phyloP scores from a whole-genome alignment of 2,329 filamentous ascomycete genomes.

The Polytolypa hystricis region DNA sequence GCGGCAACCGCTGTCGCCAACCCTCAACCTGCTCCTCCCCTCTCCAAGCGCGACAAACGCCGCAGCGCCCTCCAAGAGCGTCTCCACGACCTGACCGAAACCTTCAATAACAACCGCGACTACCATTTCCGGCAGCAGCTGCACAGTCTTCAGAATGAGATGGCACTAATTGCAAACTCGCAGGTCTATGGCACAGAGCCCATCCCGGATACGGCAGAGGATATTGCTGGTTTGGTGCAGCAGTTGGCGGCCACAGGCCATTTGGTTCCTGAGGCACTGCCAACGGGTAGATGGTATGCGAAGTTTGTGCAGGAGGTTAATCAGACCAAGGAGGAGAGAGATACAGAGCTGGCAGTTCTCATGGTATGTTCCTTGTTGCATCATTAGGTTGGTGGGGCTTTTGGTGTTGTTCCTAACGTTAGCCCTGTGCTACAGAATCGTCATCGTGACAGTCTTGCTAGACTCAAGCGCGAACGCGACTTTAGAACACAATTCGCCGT shows the following conservation, averaged over 20 bases:
- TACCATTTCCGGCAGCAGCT: constrained; percentile 79
- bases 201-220: constrained; percentile 53
- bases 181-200: constrained; percentile 66
- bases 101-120: constrained; percentile 72
- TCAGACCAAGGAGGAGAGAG: constrained; percentile 74
- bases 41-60: constrained; percentile 83
- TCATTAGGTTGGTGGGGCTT: neutral
- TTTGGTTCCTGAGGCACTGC: constrained; percentile 57
- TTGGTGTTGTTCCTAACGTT: neutral
- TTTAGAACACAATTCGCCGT: constrained; percentile 52
- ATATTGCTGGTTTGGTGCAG: constrained; percentile 53
- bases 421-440: constrained; percentile 37
- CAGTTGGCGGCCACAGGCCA: constrained; percentile 45
- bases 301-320: constrained; percentile 81
- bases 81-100: constrained; percentile 61
- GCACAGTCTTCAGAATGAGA: constrained; percentile 83
- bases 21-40: constrained; percentile 13
- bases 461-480: constrained; percentile 45
- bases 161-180: constrained; percentile 72
- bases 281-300: constrained; percentile 69
- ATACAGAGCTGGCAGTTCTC: constrained; percentile 69
- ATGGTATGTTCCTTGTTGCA: constrained; percentile 48
- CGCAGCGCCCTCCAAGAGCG: constrained; percentile 72
- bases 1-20: constrained; percentile 2
- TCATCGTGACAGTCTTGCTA: constrained; percentile 44